phyloP scores from a whole-genome alignment of 2,329 filamentous ascomycete species.

The Curvularia verruculosa region DNA sequence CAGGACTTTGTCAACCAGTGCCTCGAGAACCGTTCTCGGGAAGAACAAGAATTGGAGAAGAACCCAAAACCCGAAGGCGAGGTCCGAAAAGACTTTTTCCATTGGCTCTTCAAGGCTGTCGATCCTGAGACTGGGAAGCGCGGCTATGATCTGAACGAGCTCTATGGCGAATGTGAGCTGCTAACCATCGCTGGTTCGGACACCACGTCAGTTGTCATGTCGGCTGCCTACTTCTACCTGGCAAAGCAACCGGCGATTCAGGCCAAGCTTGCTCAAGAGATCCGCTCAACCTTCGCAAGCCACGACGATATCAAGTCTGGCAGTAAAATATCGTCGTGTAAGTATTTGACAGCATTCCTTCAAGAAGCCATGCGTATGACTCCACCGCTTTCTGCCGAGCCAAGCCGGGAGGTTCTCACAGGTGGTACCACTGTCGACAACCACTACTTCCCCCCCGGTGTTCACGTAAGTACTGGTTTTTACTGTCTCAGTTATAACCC shows the following conservation, averaged over 20 bases:
- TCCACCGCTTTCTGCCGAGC: slow-evolving; percentile 27
- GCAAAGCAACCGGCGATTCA: slow-evolving; percentile 19
- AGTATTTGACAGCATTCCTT: slow-evolving; percentile 31
- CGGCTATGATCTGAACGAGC: slow-evolving; percentile 45
- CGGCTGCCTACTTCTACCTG: slow-evolving; percentile 31
- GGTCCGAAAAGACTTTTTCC: slow-evolving; percentile 50
- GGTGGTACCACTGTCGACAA: slow-evolving; percentile 27
- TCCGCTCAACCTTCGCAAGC: slow-evolving; percentile 24
- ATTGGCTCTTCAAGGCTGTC: slow-evolving; percentile 51
- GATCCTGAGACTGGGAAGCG: slow-evolving; percentile 49
- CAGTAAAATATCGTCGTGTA: slow-evolving; percentile 23
- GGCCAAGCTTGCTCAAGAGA: slow-evolving; percentile 26
- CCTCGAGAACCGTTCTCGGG: slow-evolving; percentile 18
- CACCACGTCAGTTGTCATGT: slow-evolving; percentile 28
- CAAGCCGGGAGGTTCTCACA: slow-evolving; percentile 29
- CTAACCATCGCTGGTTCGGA: slow-evolving; percentile 35
- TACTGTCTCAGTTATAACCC: slow-evolving; percentile 27
- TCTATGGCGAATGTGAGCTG: slow-evolving; percentile 41
- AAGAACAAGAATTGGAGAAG: slow-evolving; percentile 22
- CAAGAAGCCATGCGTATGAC: slow-evolving; percentile 33
- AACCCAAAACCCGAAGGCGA: slow-evolving; percentile 24
- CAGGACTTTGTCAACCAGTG: slow-evolving; percentile 25
- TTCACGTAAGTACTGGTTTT: slow-evolving; percentile 19
- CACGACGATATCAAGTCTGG: slow-evolving; percentile 29
- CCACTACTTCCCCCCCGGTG: slow-evolving; percentile 28